Evolutionary conservation across 1,139 yeast genomes (phyloP).

Genomic region (Zygosaccharomyces pseudobailii): DNA sequence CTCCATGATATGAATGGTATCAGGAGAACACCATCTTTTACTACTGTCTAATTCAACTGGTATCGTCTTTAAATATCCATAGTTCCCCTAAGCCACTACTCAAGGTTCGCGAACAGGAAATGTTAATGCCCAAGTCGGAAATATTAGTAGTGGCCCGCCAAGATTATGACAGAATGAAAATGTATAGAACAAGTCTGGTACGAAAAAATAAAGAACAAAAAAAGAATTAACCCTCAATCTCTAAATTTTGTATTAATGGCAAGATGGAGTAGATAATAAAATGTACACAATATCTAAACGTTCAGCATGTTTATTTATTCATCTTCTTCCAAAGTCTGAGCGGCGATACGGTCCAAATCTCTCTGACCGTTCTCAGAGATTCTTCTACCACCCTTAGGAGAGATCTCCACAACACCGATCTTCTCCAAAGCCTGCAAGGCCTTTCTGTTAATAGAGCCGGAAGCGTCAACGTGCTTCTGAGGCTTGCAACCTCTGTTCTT

Average conservation of each 20-base stretch:
- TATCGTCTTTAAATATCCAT: too few relatives aligned
- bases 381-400: conserved; percentile 99
- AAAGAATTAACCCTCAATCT: not conserved
- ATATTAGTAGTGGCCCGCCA: too few relatives aligned
- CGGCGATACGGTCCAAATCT: conserved; percentile 99
- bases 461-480: conserved; percentile 97
- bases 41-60: too few relatives aligned
- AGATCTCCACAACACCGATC: conserved; percentile 94
- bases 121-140: too few relatives aligned
- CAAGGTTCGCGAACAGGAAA: too few relatives aligned
- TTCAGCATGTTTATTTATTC: conserved; percentile 45
- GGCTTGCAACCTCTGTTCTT: conserved; percentile 99
- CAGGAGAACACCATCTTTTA: too few relatives aligned
- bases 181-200: not conserved
- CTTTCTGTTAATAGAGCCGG: conserved; percentile 98
- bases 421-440: conserved; percentile 97
- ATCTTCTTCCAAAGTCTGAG: conserved; percentile 92
- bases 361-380: conserved; percentile 99
- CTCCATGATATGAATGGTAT: too few relatives aligned
- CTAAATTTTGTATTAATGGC: conserved; percentile 11
- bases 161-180: too few relatives aligned
- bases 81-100: too few relatives aligned
- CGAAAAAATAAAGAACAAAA: not conserved
- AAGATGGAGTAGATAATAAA: conserved; percentile 15
- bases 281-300: conserved; percentile 17